Evolutionary conservation across 2,329 filamentous ascomycete genomes (phyloP).

Genomic region (Macrophomina phaseolina): DNA sequence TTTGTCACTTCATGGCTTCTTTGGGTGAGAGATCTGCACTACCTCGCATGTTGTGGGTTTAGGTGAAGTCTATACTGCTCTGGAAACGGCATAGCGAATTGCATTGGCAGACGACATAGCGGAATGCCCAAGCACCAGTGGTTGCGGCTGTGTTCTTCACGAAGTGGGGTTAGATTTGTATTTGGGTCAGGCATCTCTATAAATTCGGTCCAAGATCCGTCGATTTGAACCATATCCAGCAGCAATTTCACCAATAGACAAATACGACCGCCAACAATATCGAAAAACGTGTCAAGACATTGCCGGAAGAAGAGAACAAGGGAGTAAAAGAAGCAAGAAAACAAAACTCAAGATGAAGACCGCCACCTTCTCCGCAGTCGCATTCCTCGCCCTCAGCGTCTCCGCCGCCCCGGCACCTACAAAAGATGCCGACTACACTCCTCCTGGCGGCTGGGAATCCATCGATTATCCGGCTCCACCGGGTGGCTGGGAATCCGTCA

Average conservation of each 20-base stretch:
- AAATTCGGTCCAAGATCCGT: background rate
- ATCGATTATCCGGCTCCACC: background rate
- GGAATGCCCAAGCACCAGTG: background rate
- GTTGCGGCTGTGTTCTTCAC: background rate
- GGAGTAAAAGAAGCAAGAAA: background rate
- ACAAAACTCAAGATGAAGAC: background rate
- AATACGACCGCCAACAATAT: background rate
- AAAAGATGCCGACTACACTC: background rate
- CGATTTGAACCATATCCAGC: background rate
- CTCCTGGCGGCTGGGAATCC: background rate
- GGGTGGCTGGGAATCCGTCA: background rate
- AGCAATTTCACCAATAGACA: background rate
- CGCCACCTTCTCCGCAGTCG: background rate
- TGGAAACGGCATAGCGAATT: background rate
- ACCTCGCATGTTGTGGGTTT: background rate
- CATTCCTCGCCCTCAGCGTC: background rate
- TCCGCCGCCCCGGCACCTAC: background rate
- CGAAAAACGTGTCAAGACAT: too few relatives aligned
- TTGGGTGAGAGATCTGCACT: background rate
- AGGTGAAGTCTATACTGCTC: background rate
- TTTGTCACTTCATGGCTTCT: background rate
- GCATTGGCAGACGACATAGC: constrained; percentile 6
- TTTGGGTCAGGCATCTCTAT: background rate
- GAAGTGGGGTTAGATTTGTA: too few relatives aligned
- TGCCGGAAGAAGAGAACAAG: too few relatives aligned